These are phyloP conservation scores for Silene vulgaris DNA, from an alignment of 179 eudicot genomes.

Conservation along the genomic window DNA sequence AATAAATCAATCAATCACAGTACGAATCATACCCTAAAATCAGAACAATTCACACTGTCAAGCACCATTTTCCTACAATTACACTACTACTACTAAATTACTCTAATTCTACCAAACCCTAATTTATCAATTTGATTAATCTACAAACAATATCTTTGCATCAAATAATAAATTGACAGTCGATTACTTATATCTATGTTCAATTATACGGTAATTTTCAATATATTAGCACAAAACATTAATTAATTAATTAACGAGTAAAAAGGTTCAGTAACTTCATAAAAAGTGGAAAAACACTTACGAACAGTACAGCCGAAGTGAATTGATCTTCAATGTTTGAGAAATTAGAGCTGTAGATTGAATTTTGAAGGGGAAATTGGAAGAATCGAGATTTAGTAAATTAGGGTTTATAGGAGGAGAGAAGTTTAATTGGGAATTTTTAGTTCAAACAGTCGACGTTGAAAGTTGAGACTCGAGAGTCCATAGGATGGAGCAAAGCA, in stretches of 20 bases:
- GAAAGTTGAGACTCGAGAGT: not conserved
- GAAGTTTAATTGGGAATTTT: not conserved
- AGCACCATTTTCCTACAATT: not conserved
- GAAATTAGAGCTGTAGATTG: constrained; percentile 2
- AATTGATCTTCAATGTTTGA: not conserved
- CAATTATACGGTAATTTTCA: not conserved
- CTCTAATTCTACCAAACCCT: not conserved
- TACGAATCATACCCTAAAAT: constrained; percentile 11
- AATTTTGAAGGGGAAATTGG: not conserved
- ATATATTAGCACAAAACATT: not conserved
- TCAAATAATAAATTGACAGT: not conserved
- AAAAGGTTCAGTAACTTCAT: not conserved
- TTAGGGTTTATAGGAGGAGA: not conserved
- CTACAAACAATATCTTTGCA: not conserved
- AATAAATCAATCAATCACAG: constrained; percentile 1
- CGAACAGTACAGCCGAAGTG: not conserved
- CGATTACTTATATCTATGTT: not conserved
- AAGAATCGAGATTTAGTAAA: not conserved
- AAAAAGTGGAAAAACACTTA: not conserved
- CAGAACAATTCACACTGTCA: not conserved
- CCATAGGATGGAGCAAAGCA: not conserved
- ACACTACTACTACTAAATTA: not conserved
- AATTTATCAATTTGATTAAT: not conserved
- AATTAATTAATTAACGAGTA: not conserved
- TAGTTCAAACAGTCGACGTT: not conserved